Percentiles rank a stretch among this genome's conserved stretches.
Conservation (phyloP, 1,284 basidiomycete genomes). For the Sparassis latifolia region DNA sequence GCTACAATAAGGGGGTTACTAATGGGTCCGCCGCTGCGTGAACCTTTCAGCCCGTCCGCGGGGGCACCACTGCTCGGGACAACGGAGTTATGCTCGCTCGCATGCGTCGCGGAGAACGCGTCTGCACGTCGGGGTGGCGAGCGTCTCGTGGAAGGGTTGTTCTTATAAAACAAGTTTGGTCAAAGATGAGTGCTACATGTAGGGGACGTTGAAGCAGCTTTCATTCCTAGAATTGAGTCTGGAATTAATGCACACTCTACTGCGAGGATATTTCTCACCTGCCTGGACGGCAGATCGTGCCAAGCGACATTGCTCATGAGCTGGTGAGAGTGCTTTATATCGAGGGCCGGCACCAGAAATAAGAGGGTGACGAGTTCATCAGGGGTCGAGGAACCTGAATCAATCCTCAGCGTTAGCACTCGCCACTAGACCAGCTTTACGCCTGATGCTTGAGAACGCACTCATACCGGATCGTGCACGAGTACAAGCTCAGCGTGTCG, state of each 20-base stretch:
- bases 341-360: slow-evolving; percentile 33
- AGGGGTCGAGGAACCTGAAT: slow-evolving; percentile 34
- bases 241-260: too few species aligned
- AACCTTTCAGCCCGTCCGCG: slow-evolving; percentile 12
- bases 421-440: too few species aligned
- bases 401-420: too few species aligned
- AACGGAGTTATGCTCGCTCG: slow-evolving; percentile 29
- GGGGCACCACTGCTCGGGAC: slow-evolving; percentile 1
- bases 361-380: slow-evolving; percentile 27
- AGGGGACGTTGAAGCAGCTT: slow-evolving; percentile 18
- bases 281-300: slow-evolving; percentile 26
- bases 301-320: slow-evolving; percentile 21
- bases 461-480: slow-evolving; percentile 16
- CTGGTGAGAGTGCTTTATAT: slow-evolving; percentile 30
- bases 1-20: slow-evolving; percentile 4
- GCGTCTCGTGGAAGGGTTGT: slow-evolving; percentile 4
- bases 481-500: slow-evolving; percentile 13
- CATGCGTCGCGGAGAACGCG: slow-evolving; percentile 31
- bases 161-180: not conserved
- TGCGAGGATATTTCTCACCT: slow-evolving; percentile 7
- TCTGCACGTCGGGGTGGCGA: slow-evolving; percentile 24
- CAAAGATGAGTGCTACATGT: slow-evolving; percentile 13
- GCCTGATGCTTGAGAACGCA: not conserved
- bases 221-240: not conserved
- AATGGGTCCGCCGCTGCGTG: slow-evolving; percentile 12